A percentile compares a stretch with the other conserved stretches of the same genome.
Conservation (phyloP, 768 basidiomycete species). For the Clavaria fumosa region DNA sequence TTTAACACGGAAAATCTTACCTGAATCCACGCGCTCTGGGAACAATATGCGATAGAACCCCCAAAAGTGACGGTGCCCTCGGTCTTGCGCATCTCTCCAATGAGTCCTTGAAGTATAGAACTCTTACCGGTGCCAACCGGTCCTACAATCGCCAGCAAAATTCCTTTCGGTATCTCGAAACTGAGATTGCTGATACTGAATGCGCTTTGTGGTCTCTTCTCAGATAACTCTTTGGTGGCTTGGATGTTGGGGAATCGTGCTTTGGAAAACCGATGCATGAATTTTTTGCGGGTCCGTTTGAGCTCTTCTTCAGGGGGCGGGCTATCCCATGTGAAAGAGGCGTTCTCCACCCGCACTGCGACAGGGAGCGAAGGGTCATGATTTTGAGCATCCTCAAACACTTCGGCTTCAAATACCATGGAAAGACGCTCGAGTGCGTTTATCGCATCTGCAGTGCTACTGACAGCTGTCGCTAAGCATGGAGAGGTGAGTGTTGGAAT, state of each 20-base stretch:
- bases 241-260: slow-evolving; percentile 6
- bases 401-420: slow-evolving; percentile 75
- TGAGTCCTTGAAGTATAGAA: slow-evolving; percentile 55
- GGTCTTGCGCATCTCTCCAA: slow-evolving; percentile 72
- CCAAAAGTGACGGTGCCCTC: slow-evolving; percentile 56
- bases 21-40: slow-evolving; percentile 87
- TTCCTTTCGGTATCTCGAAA: slow-evolving; percentile 55
- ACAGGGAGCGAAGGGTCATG: slow-evolving; percentile 39
- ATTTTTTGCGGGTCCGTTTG: slow-evolving; percentile 21
- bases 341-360: slow-evolving; percentile 54
- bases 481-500: slow-evolving; percentile 5
- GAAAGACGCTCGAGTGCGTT: slow-evolving; percentile 68
- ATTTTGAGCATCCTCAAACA: slow-evolving; percentile 39
- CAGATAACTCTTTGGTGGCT: slow-evolving; percentile 16
- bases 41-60: slow-evolving; percentile 67
- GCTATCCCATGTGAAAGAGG: slow-evolving; percentile 79
- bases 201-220: slow-evolving; percentile 24
- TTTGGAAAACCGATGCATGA: background rate
- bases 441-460: slow-evolving; percentile 69
- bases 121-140: slow-evolving; percentile 63
- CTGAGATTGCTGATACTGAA: slow-evolving; percentile 56
- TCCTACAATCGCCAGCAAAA: slow-evolving; percentile 76
- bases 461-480: slow-evolving; percentile 44
- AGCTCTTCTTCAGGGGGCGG: slow-evolving; percentile 38
- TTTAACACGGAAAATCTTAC: slow-evolving; percentile 16